Evolutionary conservation across 2,329 filamentous ascomycete genomes (phyloP).

Genomic region (Alternaria postmessia): DNA sequence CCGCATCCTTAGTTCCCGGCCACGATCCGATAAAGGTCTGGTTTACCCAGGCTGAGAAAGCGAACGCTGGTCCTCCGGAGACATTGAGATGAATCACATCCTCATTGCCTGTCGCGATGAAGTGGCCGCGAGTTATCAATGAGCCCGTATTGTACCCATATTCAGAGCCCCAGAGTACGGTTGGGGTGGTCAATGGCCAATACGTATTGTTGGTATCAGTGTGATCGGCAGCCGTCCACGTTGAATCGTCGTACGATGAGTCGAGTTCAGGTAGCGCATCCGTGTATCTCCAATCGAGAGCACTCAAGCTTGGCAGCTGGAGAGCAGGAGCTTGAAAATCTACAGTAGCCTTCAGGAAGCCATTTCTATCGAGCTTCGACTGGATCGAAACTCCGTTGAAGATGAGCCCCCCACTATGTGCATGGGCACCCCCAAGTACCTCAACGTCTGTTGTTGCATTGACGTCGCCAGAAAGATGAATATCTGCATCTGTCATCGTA

Average conservation of each 20-base stretch:
- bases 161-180: constrained; percentile 68
- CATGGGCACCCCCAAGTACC: constrained; percentile 68
- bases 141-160: constrained; percentile 75
- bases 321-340: constrained; percentile 60
- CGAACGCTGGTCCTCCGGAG: constrained; percentile 71
- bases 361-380: constrained; percentile 52
- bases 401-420: constrained; percentile 58
- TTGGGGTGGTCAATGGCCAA: constrained; percentile 50
- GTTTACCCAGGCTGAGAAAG: constrained; percentile 71
- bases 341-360: constrained; percentile 61
- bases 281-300: constrained; percentile 70
- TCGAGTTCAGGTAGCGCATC: constrained; percentile 74
- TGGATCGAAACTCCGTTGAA: constrained; percentile 64
- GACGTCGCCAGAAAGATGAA: constrained; percentile 74
- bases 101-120: constrained; percentile 69
- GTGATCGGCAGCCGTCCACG: constrained; percentile 69
- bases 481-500: constrained; percentile 58
- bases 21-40: constrained; percentile 69
- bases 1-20: constrained; percentile 60
- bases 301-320: constrained; percentile 63
- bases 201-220: constrained; percentile 64
- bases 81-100: constrained; percentile 62
- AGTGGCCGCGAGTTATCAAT: constrained; percentile 73
- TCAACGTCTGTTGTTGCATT: constrained; percentile 72
- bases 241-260: constrained; percentile 69